Base-by-base conservation (phyloP, 768 basidiomycete genomes). In the Mycena sanguinolenta region DNA sequence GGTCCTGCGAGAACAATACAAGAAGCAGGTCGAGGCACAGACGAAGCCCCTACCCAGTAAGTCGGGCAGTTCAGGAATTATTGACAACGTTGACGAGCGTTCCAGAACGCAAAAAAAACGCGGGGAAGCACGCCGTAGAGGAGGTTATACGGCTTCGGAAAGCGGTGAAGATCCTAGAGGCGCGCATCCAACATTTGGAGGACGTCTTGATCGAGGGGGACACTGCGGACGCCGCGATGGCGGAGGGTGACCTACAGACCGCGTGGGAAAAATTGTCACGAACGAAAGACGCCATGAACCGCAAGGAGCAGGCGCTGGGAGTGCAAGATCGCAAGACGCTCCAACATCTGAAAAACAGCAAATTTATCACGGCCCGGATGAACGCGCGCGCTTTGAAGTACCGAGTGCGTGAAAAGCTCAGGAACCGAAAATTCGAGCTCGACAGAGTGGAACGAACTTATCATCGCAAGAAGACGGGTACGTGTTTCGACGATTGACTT, bases 1-100 rank as follows among this genome's bases (percentile, higher is more conserved):
- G 6, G 74, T 79, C 2, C 70, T 84, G 0, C 57, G 74, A 0
- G 19, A 68, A 14, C 75, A 84, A 60, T 84, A 83, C 83, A 63
- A 70, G 4, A 36, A 73, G 0, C 84, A 85, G 68, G 67, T 73
- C 42, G 55, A 50, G 16, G 71, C 77, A 0, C 82, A 85, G 65
- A 70, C 60, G 5, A 38, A 44, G 42, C 60, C 60, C 23, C 21
- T 52, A 16, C 32, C 49, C 3, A 49, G 62, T 54, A 39, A 12
- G 62, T 63, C 2, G 10, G 9, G 9, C 19, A 46, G 13, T 39
- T 19, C 2, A 14, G 1, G 42, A n/a, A n/a, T n/a, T 46, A 12
- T 6, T 4, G n/a, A 6, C 7, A 21, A 21, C 9, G n/a, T n/a
- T 46, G 8, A 46, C 44, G 8, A n/a, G 10, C 39, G 14, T 2